Base-by-base conservation (phyloP, 495 filamentous ascomycete species). In the Hyaloscypha variabilis region DNA sequence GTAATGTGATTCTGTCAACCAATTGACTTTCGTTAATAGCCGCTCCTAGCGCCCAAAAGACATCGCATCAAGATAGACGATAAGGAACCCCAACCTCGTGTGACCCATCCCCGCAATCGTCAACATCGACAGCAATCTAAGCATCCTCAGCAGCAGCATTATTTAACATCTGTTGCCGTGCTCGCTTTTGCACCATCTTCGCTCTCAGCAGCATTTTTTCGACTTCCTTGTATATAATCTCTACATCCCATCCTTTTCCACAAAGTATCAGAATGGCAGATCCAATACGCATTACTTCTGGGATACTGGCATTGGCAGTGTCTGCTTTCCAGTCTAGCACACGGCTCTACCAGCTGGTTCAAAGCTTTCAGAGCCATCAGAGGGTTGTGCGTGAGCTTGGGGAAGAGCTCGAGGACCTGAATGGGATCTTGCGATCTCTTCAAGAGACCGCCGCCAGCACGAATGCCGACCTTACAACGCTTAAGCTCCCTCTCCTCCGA, bases 271-370 rank as follows among this genome's bases (percentile, higher is more conserved):
- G 6, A 46, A 54, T 54, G 51, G 51, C 25, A 66, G 69, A 71
- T 61, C 66, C 66, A 53, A 19, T 71, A 42, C 62, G 63, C 46
- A 53, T 34, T 24, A 52, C 66, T 60, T 69, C 69, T 56, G 69
- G 69, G 23, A 19, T 69, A 11, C 30, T 67, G 30, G 49, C 63
- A 23, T 58, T 71, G 57, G 49, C 51, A 14, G 23, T 62, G 6
- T 79, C 82, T 71, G 79, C 78, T 29, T 79, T 82, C 57, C 66
- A 81, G 62, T 74, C 73, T 36, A 81, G 77, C 64, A 62, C 73
- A 49, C 50, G 64, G 6, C 75, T 83, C 21, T 78, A 76, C 63
- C 59, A 80, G 25, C 73, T 71, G 11, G 70, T 82, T 28, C 59
- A 72, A n/a, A 80, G 79, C 63, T 81, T 77, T 67, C 73, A 71